These are phyloP conservation scores for Mortierella sp. DNA, from an alignment of 371 early-diverging fungal species.

Conservation along the genomic window DNA sequence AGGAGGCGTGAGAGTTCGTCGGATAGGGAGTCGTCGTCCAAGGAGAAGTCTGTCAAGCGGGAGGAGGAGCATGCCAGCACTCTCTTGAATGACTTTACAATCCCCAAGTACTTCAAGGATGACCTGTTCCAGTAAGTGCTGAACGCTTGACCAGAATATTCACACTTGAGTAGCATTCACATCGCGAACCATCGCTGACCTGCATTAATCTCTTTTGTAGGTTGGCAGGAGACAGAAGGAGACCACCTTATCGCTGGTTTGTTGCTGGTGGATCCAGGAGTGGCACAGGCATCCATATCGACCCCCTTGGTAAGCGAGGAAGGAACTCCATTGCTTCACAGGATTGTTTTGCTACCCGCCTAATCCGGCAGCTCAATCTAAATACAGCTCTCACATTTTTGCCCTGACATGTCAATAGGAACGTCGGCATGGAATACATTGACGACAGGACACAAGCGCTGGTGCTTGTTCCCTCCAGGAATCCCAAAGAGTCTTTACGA, in stretches of 20 bases:
- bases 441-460: constrained; percentile 75
- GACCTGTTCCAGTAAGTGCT: constrained; percentile 74
- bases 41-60: constrained; percentile 23
- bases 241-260: constrained; percentile 79
- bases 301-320: constrained; percentile 64
- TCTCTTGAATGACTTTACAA: constrained; percentile 75
- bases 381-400: neutral
- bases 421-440: constrained; percentile 81
- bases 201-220: constrained; percentile 18
- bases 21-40: neutral
- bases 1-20: constrained; percentile 7
- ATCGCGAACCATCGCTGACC: neutral
- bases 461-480: constrained; percentile 81
- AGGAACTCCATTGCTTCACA: too few species aligned
- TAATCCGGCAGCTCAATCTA: too few species aligned
- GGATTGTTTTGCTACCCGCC: neutral
- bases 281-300: constrained; percentile 78
- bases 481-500: constrained; percentile 68
- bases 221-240: constrained; percentile 70
- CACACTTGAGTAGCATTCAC: neutral
- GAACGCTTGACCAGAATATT: too few species aligned
- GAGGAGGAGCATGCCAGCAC: constrained; percentile 56
- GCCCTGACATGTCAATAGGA: constrained; percentile 38
- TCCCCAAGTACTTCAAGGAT: constrained; percentile 82
- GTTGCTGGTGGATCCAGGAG: constrained; percentile 76